Evolutionary conservation across 306 rosid species (phyloP).

Genomic region (Hippophae gyantsensis): DNA sequence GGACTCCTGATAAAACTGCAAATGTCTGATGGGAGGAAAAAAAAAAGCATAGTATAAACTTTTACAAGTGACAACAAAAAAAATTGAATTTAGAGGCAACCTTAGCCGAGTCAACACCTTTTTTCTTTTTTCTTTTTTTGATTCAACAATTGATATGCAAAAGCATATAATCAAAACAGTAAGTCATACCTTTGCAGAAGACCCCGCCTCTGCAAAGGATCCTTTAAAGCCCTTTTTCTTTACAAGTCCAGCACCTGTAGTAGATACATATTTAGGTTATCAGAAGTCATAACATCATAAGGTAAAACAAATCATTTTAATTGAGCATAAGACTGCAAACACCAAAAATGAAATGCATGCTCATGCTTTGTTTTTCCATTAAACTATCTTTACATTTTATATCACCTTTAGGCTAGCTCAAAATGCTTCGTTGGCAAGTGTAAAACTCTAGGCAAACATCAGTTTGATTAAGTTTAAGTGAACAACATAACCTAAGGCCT

Average conservation of each 20-base stretch:
- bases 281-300: neutral
- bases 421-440: neutral
- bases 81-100: no score
- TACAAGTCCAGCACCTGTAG: slow-evolving; percentile 75
- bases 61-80: no score
- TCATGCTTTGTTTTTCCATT: neutral
- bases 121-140: no score
- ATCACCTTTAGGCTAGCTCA: neutral
- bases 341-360: neutral
- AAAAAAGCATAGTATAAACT: no score
- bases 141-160: neutral
- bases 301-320: neutral
- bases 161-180: neutral
- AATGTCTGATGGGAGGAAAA: slow-evolving; percentile 41
- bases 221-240: slow-evolving; percentile 92
- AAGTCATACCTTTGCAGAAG: slow-evolving; percentile 64
- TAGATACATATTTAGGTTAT: slow-evolving; percentile 5
- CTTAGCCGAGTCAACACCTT: neutral
- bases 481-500: neutral
- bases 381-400: neutral
- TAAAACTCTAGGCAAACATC: neutral
- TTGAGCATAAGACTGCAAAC: neutral
- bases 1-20: slow-evolving; percentile 98
- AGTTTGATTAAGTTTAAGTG: neutral
- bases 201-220: slow-evolving; percentile 78